Evolutionary conservation across 345 rosid species (phyloP), one percentile per base, ranked within the genome.

Genomic region (Boechera retrofracta): DNA sequence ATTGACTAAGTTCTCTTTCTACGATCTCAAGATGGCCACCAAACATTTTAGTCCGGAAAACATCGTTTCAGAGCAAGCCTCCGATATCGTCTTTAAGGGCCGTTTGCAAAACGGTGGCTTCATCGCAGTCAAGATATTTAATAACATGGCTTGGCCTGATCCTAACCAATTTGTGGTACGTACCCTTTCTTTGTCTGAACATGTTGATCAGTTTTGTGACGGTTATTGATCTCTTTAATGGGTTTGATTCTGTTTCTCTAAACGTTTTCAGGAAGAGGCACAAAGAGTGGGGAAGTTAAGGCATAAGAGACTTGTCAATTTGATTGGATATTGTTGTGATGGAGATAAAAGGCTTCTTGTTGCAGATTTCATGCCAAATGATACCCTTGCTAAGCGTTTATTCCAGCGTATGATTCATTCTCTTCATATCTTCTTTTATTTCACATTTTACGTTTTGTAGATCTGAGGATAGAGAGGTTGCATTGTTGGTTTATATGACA

Each of bases 311-410:
- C 26, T 94, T 38, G 95, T 91, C 10, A 84, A 92, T 79, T 83
- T 94, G 94, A 87, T 94, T 58, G 98, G 98, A 7, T 94, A 90
- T 71, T 94, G 97, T 75, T 92, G 97, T 48, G 93, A 92, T 57
- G 97, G 88, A 10, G 91, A 90, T 62, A 93, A 94, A 85, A 90
- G 97, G 79, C 55, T 92, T 82, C 88, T 94, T 38, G 95, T 92
- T 52, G 88, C 97, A 0, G 94, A 92, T 53, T 90, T 80, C 74
- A 84, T 94, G 93, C 87, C 92, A n/a, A 87, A 87, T 71, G 96
- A 89, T 81, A 92, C 89, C 44, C 93, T 94, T 67, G 88, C 97
- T 26, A 92, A 87, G 78, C 95, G 87, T 74, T 82, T 94, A 53
- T 94, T 92, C 49, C 93, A 87, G 79, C 88, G 98, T 94, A 89